These are phyloP conservation scores for Gastrodia elata DNA, from an alignment of 106 monocot species.

Conservation along the genomic window DNA sequence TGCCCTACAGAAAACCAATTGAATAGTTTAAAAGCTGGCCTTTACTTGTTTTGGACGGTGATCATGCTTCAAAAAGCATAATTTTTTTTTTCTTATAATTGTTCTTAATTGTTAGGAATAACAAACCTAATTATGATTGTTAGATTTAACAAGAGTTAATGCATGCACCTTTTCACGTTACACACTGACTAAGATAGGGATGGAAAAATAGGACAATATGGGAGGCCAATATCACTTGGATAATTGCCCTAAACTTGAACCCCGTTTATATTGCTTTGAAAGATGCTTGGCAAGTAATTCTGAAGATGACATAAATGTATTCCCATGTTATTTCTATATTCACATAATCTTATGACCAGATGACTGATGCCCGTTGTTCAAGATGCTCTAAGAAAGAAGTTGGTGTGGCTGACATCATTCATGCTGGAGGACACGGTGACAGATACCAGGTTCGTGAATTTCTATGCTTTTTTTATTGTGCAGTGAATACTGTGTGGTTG, in stretches of 20 bases:
- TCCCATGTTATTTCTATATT: too few relatives aligned
- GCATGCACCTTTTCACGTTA: not conserved
- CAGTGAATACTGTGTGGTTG: not conserved
- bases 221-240: not conserved
- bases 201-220: not conserved
- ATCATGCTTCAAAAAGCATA: not conserved
- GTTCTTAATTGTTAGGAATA: too few relatives aligned
- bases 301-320: too few relatives aligned
- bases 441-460: conserved; percentile 65
- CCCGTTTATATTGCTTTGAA: too few relatives aligned
- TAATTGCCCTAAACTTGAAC: not conserved
- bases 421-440: conserved; percentile 76
- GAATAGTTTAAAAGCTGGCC: not conserved
- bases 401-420: conserved; percentile 84
- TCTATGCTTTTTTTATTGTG: not conserved
- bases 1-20: not conserved
- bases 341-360: conserved; percentile 34
- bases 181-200: not conserved
- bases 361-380: conserved; percentile 88
- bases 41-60: not conserved
- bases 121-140: not conserved
- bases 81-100: not conserved
- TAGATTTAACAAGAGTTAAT: not conserved
- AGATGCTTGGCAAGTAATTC: too few relatives aligned
- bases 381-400: conserved; percentile 83